Percentiles rank a stretch among this genome's conserved stretches.
phyloP scores from a whole-genome alignment of 768 basidiomycete species.

The Leccinum subtestaceum region DNA sequence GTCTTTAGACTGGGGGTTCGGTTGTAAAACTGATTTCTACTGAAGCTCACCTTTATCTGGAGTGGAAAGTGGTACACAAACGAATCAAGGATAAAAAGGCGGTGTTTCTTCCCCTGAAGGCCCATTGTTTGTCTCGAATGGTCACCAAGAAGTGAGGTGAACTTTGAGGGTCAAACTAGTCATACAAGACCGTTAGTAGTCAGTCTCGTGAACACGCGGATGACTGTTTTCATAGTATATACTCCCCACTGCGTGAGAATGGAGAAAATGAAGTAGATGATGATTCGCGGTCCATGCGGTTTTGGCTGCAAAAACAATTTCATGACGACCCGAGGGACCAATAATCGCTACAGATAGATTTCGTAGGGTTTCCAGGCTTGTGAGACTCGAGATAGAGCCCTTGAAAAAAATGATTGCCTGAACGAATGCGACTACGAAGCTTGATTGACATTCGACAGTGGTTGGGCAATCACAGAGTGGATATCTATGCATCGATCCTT shows the following conservation, averaged over 20 bases:
- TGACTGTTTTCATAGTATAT: background rate
- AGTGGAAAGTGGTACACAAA: background rate
- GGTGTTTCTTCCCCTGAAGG: background rate
- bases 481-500: slow-evolving; percentile 71
- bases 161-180: background rate
- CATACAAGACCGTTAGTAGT: background rate
- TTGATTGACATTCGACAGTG: slow-evolving; percentile 41
- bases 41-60: background rate
- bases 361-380: background rate
- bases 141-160: background rate
- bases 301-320: too few species aligned
- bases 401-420: background rate
- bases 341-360: background rate
- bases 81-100: background rate
- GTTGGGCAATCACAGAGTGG: slow-evolving; percentile 70
- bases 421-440: slow-evolving; percentile 5
- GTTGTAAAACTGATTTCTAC: background rate
- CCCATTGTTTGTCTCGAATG: background rate
- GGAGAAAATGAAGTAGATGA: background rate
- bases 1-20: background rate
- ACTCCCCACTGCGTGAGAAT: background rate
- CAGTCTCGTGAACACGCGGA: background rate
- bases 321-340: background rate
- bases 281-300: background rate
- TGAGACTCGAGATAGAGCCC: background rate